A percentile compares a stretch with the other conserved stretches of the same genome.
Conservation (phyloP, 2,329 filamentous ascomycete genomes). For the Chaetothyriales sp. region DNA sequence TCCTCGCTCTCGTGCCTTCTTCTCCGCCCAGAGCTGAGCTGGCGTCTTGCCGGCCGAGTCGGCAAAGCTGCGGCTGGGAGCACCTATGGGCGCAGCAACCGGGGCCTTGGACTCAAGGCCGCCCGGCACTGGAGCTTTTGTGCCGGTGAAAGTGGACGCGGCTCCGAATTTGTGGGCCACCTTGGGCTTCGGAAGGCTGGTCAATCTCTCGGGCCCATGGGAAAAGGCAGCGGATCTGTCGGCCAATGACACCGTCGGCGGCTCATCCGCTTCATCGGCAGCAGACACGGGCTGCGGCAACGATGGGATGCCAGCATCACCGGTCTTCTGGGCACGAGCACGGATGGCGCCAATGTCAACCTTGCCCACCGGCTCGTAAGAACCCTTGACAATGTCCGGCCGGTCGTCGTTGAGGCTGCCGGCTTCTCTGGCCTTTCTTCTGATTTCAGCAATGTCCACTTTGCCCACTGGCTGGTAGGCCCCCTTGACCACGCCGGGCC, state of each 20-base stretch:
- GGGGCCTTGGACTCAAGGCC: constrained; percentile 50
- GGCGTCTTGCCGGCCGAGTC: constrained; percentile 92
- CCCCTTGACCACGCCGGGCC: constrained; percentile 60
- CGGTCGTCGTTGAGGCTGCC: constrained; percentile 52
- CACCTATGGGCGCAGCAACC: constrained; percentile 51
- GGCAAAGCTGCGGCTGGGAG: constrained; percentile 83
- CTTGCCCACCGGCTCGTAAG: constrained; percentile 90
- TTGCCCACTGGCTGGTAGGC: constrained; percentile 90
- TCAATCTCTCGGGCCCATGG: constrained; percentile 60
- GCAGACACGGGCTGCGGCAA: constrained; percentile 29
- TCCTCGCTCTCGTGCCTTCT: constrained; percentile 69
- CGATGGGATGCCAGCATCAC: constrained; percentile 21
- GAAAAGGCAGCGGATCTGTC: constrained; percentile 65
- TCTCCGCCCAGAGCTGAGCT: constrained; percentile 93
- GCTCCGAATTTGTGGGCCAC: constrained; percentile 74
- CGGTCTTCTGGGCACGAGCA: constrained; percentile 60
- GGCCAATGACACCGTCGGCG: constrained; percentile 50
- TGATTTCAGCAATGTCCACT: constrained; percentile 88
- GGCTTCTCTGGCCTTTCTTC: constrained; percentile 55
- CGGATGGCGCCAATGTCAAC: constrained; percentile 93
- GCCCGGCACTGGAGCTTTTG: constrained; percentile 71
- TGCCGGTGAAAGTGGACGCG: constrained; percentile 65
- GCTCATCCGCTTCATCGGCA: constrained; percentile 33
- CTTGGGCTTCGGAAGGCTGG: constrained; percentile 84
- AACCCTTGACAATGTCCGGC: constrained; percentile 73